Conservation (phyloP, 2,329 filamentous ascomycete genomes). For the Stemphylium lycopersici region DNA sequence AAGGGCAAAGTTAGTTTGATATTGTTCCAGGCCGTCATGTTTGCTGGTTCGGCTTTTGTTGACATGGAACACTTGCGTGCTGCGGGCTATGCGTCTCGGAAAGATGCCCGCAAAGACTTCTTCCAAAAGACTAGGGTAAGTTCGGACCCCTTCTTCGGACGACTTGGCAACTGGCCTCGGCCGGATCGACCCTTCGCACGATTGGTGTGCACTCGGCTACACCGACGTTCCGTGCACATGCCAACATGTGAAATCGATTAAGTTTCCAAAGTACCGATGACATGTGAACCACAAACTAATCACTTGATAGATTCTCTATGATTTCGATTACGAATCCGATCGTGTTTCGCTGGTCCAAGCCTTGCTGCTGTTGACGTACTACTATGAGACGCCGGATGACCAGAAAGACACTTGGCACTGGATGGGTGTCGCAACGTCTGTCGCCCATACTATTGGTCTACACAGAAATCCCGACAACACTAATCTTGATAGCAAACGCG, state of each 20-base stretch:
- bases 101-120: conserved; percentile 83
- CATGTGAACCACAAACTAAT: conserved; percentile 20
- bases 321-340: conserved; percentile 93
- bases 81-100: conserved; percentile 78
- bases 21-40: conserved; percentile 94
- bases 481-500: conserved; percentile 73
- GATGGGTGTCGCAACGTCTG: conserved; percentile 94
- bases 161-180: conserved; percentile 13
- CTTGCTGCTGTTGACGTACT: conserved; percentile 91
- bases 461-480: conserved; percentile 84
- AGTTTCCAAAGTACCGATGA: not conserved
- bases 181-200: conserved; percentile 12
- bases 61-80: conserved; percentile 77
- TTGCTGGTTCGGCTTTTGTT: conserved; percentile 86
- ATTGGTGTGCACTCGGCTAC: conserved; percentile 8
- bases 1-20: conserved; percentile 79
- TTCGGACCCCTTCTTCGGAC: conserved; percentile 22
- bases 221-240: conserved; percentile 16
- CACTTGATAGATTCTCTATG: conserved; percentile 73
- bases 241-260: conserved; percentile 15
- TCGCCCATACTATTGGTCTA: conserved; percentile 91
- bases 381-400: conserved; percentile 96
- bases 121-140: conserved; percentile 86
- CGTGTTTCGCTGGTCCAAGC: conserved; percentile 88
- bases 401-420: conserved; percentile 99